Percentiles rank a stretch among this genome's conserved stretches.
phyloP scores from a whole-genome alignment of 306 rosid genomes.

The Purshia tridentata region DNA sequence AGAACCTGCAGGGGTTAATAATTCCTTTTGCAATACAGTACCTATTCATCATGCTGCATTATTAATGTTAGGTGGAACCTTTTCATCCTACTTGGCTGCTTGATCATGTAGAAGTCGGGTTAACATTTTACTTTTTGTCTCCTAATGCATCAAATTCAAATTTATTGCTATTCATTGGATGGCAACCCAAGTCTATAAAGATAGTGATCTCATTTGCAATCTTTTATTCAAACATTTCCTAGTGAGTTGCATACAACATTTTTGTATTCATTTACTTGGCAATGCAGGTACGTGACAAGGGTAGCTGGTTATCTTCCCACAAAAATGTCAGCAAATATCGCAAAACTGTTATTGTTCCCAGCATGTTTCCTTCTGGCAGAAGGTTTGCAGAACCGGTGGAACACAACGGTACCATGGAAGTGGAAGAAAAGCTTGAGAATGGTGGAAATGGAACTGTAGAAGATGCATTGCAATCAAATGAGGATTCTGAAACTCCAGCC shows the following conservation, averaged over 20 bases:
- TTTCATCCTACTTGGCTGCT: neutral
- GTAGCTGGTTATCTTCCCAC: conserved; percentile 63
- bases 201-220: neutral
- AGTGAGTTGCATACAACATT: neutral
- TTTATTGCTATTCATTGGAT: neutral
- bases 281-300: conserved; percentile 79
- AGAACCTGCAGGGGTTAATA: neutral
- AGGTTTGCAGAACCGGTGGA: conserved; percentile 33
- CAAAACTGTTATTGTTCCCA: conserved; percentile 48
- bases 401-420: conserved; percentile 29
- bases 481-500: conserved; percentile 28
- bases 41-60: neutral
- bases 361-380: conserved; percentile 94
- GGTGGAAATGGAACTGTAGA: conserved; percentile 39
- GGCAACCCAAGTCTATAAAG: no score
- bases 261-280: conserved; percentile 20
- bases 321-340: conserved; percentile 69
- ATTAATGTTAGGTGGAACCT: neutral
- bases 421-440: conserved; percentile 38
- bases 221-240: neutral
- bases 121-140: neutral
- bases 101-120: neutral
- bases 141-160: neutral
- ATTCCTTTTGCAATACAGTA: neutral
- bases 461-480: conserved; percentile 39